phyloP scores from a whole-genome alignment of 163 green algal genomes.

The Chlamydomonas reinhardtii region DNA sequence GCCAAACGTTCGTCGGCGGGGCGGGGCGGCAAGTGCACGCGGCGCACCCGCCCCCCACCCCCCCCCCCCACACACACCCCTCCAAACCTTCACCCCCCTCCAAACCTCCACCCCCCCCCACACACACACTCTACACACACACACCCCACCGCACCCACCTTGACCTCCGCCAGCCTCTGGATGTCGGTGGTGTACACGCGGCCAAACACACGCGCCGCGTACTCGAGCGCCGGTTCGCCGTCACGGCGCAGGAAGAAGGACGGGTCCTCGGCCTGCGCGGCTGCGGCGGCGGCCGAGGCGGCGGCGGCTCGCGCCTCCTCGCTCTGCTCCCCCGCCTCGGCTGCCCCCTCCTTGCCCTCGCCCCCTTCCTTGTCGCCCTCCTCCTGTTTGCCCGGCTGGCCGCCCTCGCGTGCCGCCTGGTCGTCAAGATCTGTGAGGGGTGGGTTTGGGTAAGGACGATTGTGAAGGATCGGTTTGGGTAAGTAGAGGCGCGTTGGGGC shows the following conservation, averaged over 20 bases:
- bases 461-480: neutral
- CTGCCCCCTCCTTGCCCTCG: conserved; percentile 48
- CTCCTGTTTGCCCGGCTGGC: too few species aligned
- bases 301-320: neutral
- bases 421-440: conserved; percentile 76
- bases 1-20: too few species aligned
- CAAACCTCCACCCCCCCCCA: neutral
- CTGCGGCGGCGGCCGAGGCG: conserved; percentile 14
- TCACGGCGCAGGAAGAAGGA: conserved; percentile 79
- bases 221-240: conserved; percentile 78
- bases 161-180: conserved; percentile 76
- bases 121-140: neutral
- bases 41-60: too few species aligned
- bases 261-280: conserved; percentile 60
- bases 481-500: too few species aligned
- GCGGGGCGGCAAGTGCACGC: too few species aligned
- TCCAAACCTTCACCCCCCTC: too few species aligned
- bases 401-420: conserved; percentile 13
- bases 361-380: conserved; percentile 46
- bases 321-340: conserved; percentile 9
- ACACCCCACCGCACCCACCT: conserved; percentile 60
- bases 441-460: neutral
- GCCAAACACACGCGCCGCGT: conserved; percentile 88
- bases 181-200: conserved; percentile 87
- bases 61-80: too few species aligned